phyloP scores from a whole-genome alignment of 2,329 filamentous ascomycete genomes.

The Pseudocercospora fijiensis region DNA sequence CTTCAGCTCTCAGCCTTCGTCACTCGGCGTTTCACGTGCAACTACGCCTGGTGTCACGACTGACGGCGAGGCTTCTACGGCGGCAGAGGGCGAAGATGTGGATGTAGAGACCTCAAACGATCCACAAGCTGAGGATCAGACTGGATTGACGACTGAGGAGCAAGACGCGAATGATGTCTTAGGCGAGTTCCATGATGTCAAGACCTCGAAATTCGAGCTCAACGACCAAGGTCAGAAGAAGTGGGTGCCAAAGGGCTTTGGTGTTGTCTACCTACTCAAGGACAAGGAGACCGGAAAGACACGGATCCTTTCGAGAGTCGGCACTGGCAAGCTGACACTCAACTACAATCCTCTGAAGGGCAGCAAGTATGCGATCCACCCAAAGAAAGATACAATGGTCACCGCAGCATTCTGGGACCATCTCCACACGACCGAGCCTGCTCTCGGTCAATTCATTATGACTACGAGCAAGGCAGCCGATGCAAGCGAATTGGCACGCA shows the following conservation, averaged over 20 bases:
- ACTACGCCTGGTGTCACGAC: conserved; percentile 50
- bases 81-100: conserved; percentile 34
- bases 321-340: conserved; percentile 20
- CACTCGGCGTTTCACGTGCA: conserved; percentile 45
- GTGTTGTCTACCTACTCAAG: conserved; percentile 69
- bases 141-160: conserved; percentile 63
- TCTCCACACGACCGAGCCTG: conserved; percentile 19
- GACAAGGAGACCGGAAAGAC: conserved; percentile 67
- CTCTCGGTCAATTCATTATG: conserved; percentile 19
- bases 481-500: conserved; percentile 15
- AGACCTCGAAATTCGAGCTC: conserved; percentile 62
- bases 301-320: conserved; percentile 68
- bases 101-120: conserved; percentile 30
- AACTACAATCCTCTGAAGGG: conserved; percentile 24
- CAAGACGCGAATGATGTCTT: conserved; percentile 65
- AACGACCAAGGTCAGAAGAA: conserved; percentile 54
- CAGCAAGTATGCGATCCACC: conserved; percentile 21
- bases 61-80: conserved; percentile 38
- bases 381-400: conserved; percentile 25
- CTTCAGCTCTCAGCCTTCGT: conserved; percentile 39
- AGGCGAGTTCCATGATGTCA: conserved; percentile 66
- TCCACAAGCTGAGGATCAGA: conserved; percentile 61
- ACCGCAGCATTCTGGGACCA: conserved; percentile 24
- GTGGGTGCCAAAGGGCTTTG: conserved; percentile 71
- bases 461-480: conserved; percentile 15